Conservation (phyloP, 108 stramenopile genomes). For the Bacterosira constricta region DNA sequence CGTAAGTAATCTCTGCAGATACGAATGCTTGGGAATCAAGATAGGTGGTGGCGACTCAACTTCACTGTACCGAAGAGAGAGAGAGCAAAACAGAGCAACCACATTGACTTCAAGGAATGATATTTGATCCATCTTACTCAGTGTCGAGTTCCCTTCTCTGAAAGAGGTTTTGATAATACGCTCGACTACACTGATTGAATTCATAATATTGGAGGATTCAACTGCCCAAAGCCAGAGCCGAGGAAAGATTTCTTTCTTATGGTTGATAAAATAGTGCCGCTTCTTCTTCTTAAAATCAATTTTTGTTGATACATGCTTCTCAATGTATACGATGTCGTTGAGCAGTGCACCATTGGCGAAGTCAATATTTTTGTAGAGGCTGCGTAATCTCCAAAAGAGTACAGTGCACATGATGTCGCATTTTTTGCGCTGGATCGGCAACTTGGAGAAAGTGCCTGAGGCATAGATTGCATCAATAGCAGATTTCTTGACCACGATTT, state of each 20-base stretch:
- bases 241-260: neutral
- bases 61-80: constrained; percentile 27
- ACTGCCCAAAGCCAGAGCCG: constrained; percentile 26
- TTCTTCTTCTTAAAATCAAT: constrained; percentile 1
- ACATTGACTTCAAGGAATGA: constrained; percentile 18
- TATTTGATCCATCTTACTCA: constrained; percentile 9
- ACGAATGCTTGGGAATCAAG: constrained; percentile 6
- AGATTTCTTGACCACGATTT: too few species aligned
- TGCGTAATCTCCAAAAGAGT: neutral
- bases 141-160: neutral
- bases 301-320: constrained; percentile 2
- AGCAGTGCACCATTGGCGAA: neutral
- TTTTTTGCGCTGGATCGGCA: neutral
- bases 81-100: constrained; percentile 10
- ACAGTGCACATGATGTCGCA: neutral
- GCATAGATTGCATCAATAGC: neutral
- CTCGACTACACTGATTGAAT: constrained; percentile 7
- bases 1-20: neutral
- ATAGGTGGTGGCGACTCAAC: constrained; percentile 12
- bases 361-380: neutral
- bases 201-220: constrained; percentile 18
- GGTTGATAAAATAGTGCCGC: constrained; percentile 1
- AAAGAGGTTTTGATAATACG: constrained; percentile 27
- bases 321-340: constrained; percentile 11
- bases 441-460: neutral